Conservation (phyloP, 768 basidiomycete genomes). For the Phanerodontia chrysosporium region DNA sequence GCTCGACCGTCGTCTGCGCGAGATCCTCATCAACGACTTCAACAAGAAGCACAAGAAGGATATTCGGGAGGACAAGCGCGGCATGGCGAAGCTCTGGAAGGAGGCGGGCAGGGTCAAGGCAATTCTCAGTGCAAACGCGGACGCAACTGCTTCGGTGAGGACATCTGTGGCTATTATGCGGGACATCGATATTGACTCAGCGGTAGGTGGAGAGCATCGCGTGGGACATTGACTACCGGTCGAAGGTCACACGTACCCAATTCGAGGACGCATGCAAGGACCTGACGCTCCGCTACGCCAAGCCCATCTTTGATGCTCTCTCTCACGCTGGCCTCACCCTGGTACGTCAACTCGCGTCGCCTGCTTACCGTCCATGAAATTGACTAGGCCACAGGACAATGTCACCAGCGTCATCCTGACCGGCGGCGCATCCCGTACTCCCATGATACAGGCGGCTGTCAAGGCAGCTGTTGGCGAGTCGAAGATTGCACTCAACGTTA, state of each 20-base stretch:
- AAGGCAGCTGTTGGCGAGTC: slow-evolving; percentile 76
- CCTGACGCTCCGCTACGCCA: slow-evolving; percentile 55
- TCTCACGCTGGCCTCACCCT: slow-evolving; percentile 59
- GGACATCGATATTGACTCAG: slow-evolving; percentile 5
- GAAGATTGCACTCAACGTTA: slow-evolving; percentile 91
- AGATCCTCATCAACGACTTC: slow-evolving; percentile 75
- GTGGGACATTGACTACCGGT: slow-evolving; percentile 87
- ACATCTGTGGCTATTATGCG: not conserved
- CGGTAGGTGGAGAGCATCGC: slow-evolving; percentile 79
- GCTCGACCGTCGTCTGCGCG: slow-evolving; percentile 77
- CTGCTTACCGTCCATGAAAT: not conserved
- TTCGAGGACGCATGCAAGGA: slow-evolving; percentile 76
- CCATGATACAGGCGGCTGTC: slow-evolving; percentile 86
- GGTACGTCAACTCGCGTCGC: slow-evolving; percentile 35
- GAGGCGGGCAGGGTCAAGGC: slow-evolving; percentile 90
- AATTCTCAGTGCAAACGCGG: slow-evolving; percentile 89
- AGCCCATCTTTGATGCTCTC: slow-evolving; percentile 75
- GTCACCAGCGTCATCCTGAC: slow-evolving; percentile 89
- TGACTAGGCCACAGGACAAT: slow-evolving; percentile 47
- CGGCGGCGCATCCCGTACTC: slow-evolving; percentile 86
- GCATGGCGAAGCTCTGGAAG: slow-evolving; percentile 92
- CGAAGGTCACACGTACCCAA: slow-evolving; percentile 69
- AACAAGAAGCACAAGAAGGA: slow-evolving; percentile 64
- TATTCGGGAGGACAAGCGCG: slow-evolving; percentile 69
- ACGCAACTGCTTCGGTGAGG: slow-evolving; percentile 69